Base-by-base conservation (phyloP, 768 basidiomycete genomes). In the Trametopsis cervina region DNA sequence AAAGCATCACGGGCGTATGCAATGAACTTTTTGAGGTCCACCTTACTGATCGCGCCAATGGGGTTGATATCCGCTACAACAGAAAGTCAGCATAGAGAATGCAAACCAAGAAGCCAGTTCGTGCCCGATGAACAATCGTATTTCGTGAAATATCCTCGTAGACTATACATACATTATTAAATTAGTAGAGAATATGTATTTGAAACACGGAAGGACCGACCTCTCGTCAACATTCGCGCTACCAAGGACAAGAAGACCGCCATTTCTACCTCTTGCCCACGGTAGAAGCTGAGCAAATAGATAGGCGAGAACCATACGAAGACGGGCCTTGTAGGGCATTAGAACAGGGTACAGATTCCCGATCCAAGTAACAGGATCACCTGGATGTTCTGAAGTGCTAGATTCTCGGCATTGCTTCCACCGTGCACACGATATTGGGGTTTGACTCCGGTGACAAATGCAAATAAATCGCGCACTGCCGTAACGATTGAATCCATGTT, bases 211-310 rank as follows among this genome's bases (percentile, higher is more conserved):
- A 36, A 4, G n/a, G 44, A 39, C 36, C 23, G 49, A 85, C 91
- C 90, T 95, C 71, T 98, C 96, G 59, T 99, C 96, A 2, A 99
- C 96, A 60, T 98, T 98, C 15, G 96, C 94, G 54, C 90, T 94
- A 1, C 96, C 96, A n/a, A 98, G 76, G 1, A 98, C 96, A 21
- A 98, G 80, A 27, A 99, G 66, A 4, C 91, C 90, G 0, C 96
- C 96, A 35, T 66, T 65, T 59, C 79, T 78, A 0, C 93, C 91
- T 52, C 94, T 72, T 0, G 85, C 89, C 85, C 89, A 97, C 2
- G 92, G 95, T 25, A 97, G 66, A 3, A 98, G 78, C 59, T 97
- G 95, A 6, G 95, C 94, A 56, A 98, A 97, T 67, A 96, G 67
- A 62, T 98, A 98, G 1, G 91, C 78, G 15, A 98, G 65, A 2